Conservation (phyloP, 1,139 yeast genomes). For the Oligophagozyma castellii region DNA sequence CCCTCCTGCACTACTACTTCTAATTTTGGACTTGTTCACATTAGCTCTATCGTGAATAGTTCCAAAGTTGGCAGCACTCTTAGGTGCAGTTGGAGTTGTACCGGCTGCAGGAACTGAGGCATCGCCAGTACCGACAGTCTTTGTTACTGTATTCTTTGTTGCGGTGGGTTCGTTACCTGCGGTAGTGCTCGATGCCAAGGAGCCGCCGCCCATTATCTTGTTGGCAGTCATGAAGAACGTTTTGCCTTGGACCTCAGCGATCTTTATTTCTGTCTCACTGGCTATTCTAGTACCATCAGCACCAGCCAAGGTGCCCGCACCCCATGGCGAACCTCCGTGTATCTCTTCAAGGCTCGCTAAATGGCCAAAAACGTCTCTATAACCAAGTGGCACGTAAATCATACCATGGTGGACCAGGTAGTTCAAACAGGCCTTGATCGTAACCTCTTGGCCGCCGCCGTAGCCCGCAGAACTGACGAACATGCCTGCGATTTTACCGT, state of each 20-base stretch:
- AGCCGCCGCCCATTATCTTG: conserved; percentile 1
- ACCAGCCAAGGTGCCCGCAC: conserved; percentile 56
- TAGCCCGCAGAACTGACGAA: conserved; percentile 46
- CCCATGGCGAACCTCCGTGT: conserved; percentile 69
- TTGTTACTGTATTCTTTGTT: conserved; percentile 1
- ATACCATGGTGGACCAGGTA: conserved; percentile 49
- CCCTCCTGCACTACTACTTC: too few species aligned
- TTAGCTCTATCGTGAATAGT: too few species aligned
- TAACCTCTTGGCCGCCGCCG: conserved; percentile 56
- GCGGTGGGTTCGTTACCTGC: neutral
- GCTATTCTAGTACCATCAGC: conserved; percentile 57
- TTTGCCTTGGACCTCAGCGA: conserved; percentile 53
- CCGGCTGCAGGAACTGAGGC: too few species aligned
- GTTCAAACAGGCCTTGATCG: conserved; percentile 36
- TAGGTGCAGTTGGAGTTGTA: too few species aligned
- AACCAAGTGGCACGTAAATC: conserved; percentile 48
- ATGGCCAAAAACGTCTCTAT: conserved; percentile 35
- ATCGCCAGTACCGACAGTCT: conserved; percentile 5
- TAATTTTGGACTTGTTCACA: too few species aligned
- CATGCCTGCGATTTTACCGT: conserved; percentile 45
- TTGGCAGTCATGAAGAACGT: conserved; percentile 37
- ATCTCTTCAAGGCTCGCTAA: conserved; percentile 42
- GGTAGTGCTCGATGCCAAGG: neutral
- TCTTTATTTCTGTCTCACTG: conserved; percentile 40
- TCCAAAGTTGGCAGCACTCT: too few species aligned